Conservation (phyloP, 169 alveolate species). For the Eimeria acervulina region DNA sequence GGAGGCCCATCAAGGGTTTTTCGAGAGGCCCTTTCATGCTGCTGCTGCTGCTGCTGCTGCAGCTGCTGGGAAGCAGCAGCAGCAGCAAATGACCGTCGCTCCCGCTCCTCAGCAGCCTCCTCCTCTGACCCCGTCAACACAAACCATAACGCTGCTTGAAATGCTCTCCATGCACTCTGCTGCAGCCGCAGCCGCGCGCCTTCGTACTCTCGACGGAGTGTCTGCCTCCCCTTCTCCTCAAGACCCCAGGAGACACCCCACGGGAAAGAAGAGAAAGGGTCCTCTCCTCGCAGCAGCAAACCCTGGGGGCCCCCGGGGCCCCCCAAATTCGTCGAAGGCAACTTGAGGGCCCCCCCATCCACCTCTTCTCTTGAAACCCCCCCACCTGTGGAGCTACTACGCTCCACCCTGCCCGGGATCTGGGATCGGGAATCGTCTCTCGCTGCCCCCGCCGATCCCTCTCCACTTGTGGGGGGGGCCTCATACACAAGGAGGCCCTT, state of each 20-base stretch:
- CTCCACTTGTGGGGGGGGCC: constrained; percentile 10
- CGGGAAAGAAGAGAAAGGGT: constrained; percentile 19
- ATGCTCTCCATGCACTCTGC: constrained; percentile 82
- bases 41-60: not conserved
- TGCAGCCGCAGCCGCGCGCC: constrained; percentile 78
- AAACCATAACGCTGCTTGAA: constrained; percentile 79
- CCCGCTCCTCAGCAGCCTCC: not conserved
- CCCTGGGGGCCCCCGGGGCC: constrained; percentile 40
- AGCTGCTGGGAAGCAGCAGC: not conserved
- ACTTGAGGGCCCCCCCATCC: not conserved
- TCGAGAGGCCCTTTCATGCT: no score
- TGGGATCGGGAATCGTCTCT: not conserved
- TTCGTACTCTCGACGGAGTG: constrained; percentile 20
- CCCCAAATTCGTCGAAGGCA: constrained; percentile 28
- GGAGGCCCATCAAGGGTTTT: no score
- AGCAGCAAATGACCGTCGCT: not conserved
- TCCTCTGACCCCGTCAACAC: constrained; percentile 50
- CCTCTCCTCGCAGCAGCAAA: constrained; percentile 9
- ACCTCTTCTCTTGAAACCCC: not conserved
- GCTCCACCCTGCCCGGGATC: constrained; percentile 7
- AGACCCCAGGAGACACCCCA: not conserved
- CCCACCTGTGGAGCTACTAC: not conserved
- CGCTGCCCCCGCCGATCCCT: not conserved
- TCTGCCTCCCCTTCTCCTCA: constrained; percentile 68
- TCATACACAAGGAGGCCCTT: constrained; percentile 51